A percentile compares a stretch with the other conserved stretches of the same genome.
These are phyloP conservation scores for Pseudodiploospora longispora DNA, from an alignment of 2,329 filamentous ascomycete genomes.

Conservation along the genomic window DNA sequence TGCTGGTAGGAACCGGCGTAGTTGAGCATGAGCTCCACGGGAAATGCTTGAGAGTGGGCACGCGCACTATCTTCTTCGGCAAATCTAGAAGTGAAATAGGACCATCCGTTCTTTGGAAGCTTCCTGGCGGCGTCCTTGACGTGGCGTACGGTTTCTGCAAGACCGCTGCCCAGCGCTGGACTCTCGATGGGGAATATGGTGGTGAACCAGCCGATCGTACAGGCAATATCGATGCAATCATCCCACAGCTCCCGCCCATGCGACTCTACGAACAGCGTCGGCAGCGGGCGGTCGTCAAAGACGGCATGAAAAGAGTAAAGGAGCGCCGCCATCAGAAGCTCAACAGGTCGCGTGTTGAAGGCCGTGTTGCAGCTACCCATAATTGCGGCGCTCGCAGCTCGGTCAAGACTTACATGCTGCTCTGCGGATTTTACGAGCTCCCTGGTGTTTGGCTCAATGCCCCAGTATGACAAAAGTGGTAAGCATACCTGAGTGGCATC, in stretches of 20 bases:
- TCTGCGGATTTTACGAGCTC: not conserved
- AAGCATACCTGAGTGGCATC: not conserved
- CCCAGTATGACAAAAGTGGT: not conserved
- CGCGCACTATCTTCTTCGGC: not conserved
- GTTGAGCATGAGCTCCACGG: conserved; percentile 39
- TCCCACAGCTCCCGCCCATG: conserved; percentile 27
- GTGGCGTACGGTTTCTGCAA: not conserved
- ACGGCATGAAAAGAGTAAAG: conserved; percentile 18
- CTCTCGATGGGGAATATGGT: conserved; percentile 14
- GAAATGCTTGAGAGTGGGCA: not conserved
- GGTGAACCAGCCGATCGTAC: conserved; percentile 31
- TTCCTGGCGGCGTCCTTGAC: not conserved
- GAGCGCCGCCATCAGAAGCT: conserved; percentile 22
- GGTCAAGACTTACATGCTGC: not conserved
- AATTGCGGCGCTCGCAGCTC: conserved; percentile 9
- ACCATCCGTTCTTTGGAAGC: not conserved
- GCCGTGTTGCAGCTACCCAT: conserved; percentile 14
- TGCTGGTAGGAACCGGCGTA: conserved; percentile 35
- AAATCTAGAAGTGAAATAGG: not conserved
- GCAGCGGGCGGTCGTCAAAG: conserved; percentile 20
- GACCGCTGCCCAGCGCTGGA: not conserved
- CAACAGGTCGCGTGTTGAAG: conserved; percentile 22
- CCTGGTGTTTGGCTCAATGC: not conserved
- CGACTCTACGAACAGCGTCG: conserved; percentile 24
- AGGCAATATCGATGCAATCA: conserved; percentile 19